Base-by-base conservation (phyloP, 83 land plant species). In the Picea abies region DNA sequence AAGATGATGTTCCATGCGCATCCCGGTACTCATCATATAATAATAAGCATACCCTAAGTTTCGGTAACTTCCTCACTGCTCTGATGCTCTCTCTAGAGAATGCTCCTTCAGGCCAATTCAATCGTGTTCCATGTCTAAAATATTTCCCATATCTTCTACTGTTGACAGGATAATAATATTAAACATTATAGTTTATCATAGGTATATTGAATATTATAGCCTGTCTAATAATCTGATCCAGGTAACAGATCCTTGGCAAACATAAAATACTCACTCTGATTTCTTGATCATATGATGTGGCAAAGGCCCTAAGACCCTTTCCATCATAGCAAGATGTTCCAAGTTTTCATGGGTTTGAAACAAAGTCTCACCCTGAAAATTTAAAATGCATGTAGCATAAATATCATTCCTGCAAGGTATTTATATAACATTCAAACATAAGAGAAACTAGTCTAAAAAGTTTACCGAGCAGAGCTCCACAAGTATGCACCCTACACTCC, bases 401-500 rank as follows among this genome's bases (percentile, higher is more conserved):
- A 52, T 52, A 52, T 73, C 22, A 10, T 52, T 39, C n/a, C 2
- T 41, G 12, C 29, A 37, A 4, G 6, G 20, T 19, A 44, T 20
- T 23, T 73, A 20, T 37, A 39, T 73, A 44, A 37, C 10, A 41
- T 73, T 47, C 15, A 44, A 47, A 6, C 5, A 32, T 16, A 63
- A 49, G 52, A 11, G 12, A 7, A 5, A 44, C 12, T 52, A 52
- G 3, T 2, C 3, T 10, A 73, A 17, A 1, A 5, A 29, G 29
- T 84, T 79, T 89, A 92, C 97, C 90, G 88, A 82, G 83, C 93
- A 94, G 41, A 94, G 91, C 78, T 93, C 93, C 73, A 94, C 94
- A n/a, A 96, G 88, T 32, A 96, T 96, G 79, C 98, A 96, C n/a
- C 98, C 98, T 63, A 94, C 84, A 80, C 98, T 95, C 98, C 98